A percentile compares a stretch with the other conserved stretches of the same genome.
These are phyloP conservation scores for Calycina marina DNA, from an alignment of 2,329 filamentous ascomycete species.

Conservation along the genomic window DNA sequence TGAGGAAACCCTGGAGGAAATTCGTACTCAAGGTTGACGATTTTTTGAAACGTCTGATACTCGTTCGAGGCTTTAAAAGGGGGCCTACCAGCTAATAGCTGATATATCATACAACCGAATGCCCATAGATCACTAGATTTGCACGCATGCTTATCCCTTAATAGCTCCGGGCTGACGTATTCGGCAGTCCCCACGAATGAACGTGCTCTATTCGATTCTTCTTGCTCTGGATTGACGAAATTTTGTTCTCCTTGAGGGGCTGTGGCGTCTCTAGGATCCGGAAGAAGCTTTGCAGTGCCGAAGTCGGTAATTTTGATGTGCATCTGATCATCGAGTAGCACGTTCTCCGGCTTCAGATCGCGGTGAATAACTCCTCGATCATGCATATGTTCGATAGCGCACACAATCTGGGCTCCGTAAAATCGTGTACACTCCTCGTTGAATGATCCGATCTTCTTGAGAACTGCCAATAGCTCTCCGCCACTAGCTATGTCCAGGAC, in stretches of 20 bases:
- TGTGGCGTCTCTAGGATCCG: slow-evolving; percentile 31
- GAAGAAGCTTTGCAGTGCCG: slow-evolving; percentile 88
- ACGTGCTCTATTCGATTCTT: slow-evolving; percentile 61
- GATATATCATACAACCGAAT: slow-evolving; percentile 95
- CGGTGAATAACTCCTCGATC: slow-evolving; percentile 89
- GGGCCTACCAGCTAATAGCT: slow-evolving; percentile 85
- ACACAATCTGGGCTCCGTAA: slow-evolving; percentile 89
- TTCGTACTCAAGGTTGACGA: slow-evolving; percentile 84
- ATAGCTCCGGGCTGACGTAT: slow-evolving; percentile 93
- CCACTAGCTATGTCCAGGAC: slow-evolving; percentile 87
- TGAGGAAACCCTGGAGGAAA: slow-evolving; percentile 82
- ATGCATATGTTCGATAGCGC: slow-evolving; percentile 97
- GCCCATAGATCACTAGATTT: slow-evolving; percentile 98
- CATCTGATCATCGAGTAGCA: slow-evolving; percentile 88
- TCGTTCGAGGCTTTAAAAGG: slow-evolving; percentile 95
- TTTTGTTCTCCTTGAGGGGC: slow-evolving; percentile 23
- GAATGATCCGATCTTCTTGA: slow-evolving; percentile 91
- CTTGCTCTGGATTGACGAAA: slow-evolving; percentile 24
- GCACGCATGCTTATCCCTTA: slow-evolving; percentile 92
- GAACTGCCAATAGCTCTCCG: slow-evolving; percentile 77
- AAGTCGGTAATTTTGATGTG: slow-evolving; percentile 99
- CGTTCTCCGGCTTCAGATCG: slow-evolving; percentile 93
- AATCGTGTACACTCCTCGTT: slow-evolving; percentile 90
- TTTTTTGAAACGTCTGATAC: slow-evolving; percentile 97
- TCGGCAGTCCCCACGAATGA: slow-evolving; percentile 97